Evolutionary conservation across 768 basidiomycete species (phyloP).

Genomic region (Auriscalpium vulgare): DNA sequence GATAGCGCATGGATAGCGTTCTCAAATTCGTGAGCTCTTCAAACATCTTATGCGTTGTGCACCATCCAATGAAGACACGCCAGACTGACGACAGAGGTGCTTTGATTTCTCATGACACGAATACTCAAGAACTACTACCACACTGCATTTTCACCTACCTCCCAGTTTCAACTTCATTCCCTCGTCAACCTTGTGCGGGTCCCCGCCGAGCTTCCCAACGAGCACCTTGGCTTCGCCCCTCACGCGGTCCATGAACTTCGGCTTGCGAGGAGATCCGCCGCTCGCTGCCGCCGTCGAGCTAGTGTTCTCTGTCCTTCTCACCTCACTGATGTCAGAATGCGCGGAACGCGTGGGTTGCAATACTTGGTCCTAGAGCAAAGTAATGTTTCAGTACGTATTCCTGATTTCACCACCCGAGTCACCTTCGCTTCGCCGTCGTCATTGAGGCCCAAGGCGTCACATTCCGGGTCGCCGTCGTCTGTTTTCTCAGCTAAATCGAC

Average conservation of each 20-base stretch:
- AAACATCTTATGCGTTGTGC: no score
- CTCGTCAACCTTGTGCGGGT: constrained; percentile 1
- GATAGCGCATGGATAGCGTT: no score
- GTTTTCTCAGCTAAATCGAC: no score
- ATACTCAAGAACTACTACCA: neutral
- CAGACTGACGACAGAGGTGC: no score
- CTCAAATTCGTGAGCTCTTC: no score
- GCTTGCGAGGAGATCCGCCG: neutral
- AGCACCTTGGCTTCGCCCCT: constrained; percentile 1
- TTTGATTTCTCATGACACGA: no score
- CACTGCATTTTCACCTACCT: neutral
- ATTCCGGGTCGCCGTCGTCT: no score
- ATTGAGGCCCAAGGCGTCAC: no score
- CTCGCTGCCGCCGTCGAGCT: neutral
- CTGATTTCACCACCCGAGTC: no score
- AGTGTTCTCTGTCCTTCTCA: neutral
- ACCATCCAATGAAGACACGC: no score
- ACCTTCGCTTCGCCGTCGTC: no score
- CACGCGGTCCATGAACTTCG: constrained; percentile 2
- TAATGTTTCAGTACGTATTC: no score
- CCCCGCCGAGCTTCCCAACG: constrained; percentile 3
- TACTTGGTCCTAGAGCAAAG: neutral
- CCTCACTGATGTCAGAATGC: neutral
- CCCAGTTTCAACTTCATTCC: neutral
- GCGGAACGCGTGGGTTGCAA: neutral